These are phyloP conservation scores for Hydnum rufescens DNA, from an alignment of 768 basidiomycete genomes.

Conservation along the genomic window DNA sequence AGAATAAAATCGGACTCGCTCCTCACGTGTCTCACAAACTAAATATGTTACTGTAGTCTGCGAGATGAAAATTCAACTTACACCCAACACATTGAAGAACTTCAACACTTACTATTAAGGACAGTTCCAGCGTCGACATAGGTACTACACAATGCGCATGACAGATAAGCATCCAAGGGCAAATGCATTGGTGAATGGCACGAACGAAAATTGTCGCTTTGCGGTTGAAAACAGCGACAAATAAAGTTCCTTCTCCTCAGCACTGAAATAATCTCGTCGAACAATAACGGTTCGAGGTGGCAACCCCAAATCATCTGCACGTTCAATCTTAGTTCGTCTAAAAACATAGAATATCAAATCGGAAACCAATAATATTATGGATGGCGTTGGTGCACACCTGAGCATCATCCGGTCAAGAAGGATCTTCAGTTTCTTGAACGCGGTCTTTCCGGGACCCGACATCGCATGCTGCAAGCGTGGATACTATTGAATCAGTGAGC, in stretches of 20 bases:
- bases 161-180: not conserved
- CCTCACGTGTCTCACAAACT: constrained; percentile 32
- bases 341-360: not conserved
- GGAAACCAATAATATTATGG: not conserved
- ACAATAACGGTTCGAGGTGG: constrained; percentile 85
- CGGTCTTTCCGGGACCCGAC: constrained; percentile 51
- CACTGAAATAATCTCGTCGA: constrained; percentile 80
- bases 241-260: constrained; percentile 93
- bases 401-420: constrained; percentile 93
- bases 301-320: constrained; percentile 87
- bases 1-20: not conserved
- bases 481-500: not conserved
- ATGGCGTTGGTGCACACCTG: constrained; percentile 20
- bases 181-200: too few relatives aligned
- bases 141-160: constrained; percentile 26
- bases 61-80: not conserved
- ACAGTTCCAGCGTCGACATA: constrained; percentile 82
- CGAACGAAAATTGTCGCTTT: constrained; percentile 55
- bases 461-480: constrained; percentile 36
- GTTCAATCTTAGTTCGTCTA: constrained; percentile 47
- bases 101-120: constrained; percentile 57
- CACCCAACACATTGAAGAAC: not conserved
- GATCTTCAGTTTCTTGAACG: constrained; percentile 83
- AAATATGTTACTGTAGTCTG: constrained; percentile 82
- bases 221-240: constrained; percentile 81